Evolutionary conservation across 75 land plant genomes (phyloP), one percentile per base, ranked within the genome.

Genomic region (Cupressus sempervirens): DNA sequence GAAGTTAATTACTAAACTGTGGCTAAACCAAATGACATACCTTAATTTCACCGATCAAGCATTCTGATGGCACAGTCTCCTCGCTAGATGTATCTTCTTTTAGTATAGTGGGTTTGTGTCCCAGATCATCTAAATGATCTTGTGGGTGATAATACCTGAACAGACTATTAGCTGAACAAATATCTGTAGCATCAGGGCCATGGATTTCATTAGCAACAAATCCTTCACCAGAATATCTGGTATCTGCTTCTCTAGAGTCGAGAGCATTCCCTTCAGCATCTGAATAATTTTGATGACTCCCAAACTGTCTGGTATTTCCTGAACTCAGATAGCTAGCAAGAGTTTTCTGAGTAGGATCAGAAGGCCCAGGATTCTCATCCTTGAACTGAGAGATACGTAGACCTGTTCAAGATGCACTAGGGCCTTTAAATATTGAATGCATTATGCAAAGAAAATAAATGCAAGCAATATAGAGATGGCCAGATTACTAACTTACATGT

Each of bases 331-430:
- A 94, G 62, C 83, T 82, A 5, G 88, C 82, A 34, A 96, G 81
- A 53, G 93, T 93, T 84, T 85, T 94, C 76, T 96, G 98, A 7
- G 88, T 86, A 1, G 91, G 92, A 84, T 93, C 95, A 73, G 83
- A 35, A 67, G 84, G 46, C 81, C 84, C 86, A 80, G 10, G n/a
- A 50, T 86, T 85, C 7, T 88, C 94, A 84, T 92, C 96, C 38
- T 84, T 86, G 79, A 96, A 94, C 26, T 94, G 95, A 40, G 98
- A 94, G 85, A 96, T 87, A 11, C 98, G 94, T 72, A 96, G 83
- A 32, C 98, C 98, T 96, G 90, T 75, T 30, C 58, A 67, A 77
- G 41, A 83, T 26, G 30, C 13, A 29, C 34, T 10, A 2, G 30
- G 73, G 34, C 35, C 35, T 36, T 53, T 52, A 9, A 83, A 10